Conservation (phyloP, 768 basidiomycete genomes). For the Tylopilus vinaceipallidus region DNA sequence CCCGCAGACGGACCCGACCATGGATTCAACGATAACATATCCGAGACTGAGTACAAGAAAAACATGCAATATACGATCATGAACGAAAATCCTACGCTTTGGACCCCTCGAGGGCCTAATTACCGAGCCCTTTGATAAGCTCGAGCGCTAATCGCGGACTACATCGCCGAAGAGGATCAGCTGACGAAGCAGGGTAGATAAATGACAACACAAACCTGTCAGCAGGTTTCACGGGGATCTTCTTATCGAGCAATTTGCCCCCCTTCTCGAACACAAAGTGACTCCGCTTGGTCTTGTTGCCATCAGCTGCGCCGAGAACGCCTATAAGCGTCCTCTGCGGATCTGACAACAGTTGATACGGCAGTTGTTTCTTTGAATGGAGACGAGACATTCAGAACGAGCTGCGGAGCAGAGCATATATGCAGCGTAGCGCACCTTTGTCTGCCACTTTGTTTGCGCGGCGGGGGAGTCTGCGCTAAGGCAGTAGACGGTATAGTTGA, state of each 20-base stretch:
- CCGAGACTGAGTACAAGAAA: slow-evolving; percentile 6
- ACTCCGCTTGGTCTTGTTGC: slow-evolving; percentile 84
- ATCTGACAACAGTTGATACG: slow-evolving; percentile 86
- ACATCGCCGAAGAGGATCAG: background rate
- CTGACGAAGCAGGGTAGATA: background rate
- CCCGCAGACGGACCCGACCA: too few relatives aligned
- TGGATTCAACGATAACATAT: background rate
- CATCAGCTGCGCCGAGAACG: slow-evolving; percentile 76
- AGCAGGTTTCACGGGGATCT: slow-evolving; percentile 80
- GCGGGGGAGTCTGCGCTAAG: slow-evolving; percentile 74
- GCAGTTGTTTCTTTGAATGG: slow-evolving; percentile 68
- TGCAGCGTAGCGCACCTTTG: slow-evolving; percentile 53
- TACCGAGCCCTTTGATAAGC: slow-evolving; percentile 52
- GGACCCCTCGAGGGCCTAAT: slow-evolving; percentile 6
- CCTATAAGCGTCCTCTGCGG: slow-evolving; percentile 78
- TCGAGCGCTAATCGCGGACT: slow-evolving; percentile 67
- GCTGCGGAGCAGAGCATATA: background rate
- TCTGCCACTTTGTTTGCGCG: slow-evolving; percentile 83
- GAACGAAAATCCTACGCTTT: background rate
- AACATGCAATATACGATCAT: background rate
- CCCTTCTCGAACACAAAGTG: slow-evolving; percentile 94
- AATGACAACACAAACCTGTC: slow-evolving; percentile 56
- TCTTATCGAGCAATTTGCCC: slow-evolving; percentile 83
- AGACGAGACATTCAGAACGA: slow-evolving; percentile 5
- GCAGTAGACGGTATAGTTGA: slow-evolving; percentile 74